Base-by-base conservation (phyloP, 2,329 filamentous ascomycete species). In the Colletotrichum lentis region DNA sequence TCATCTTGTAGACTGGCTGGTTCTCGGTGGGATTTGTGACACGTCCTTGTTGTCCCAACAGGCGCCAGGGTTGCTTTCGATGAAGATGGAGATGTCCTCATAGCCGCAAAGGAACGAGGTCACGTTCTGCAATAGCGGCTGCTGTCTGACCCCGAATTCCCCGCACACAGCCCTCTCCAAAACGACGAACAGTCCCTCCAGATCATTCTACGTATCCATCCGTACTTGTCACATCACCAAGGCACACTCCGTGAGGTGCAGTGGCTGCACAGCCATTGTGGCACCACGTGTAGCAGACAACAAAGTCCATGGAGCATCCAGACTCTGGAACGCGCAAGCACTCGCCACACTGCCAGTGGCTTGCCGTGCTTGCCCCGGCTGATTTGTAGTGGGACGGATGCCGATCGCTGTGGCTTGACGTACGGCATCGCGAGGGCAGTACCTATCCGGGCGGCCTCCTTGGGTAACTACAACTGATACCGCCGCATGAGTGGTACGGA, bases 391-490 rank as follows among this genome's bases (percentile, higher is more conserved):
- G 18, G 7, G 24, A 10, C 27, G 27, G 27, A n/a, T 35, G 62
- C 46, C 55, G 65, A 65, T 68, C 54, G 44, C 43, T 69, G 67
- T 69, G 67, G 67, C 67, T 69, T 58, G 57, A 62, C 35, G 67
- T 20, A 57, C 8, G 31, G 43, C 55, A 49, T 50, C 27, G n/a
- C 14, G 37, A 39, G 50, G 43, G 56, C 24, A 31, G 27, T n/a
- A n/a, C n/a, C 24, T 31, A 16, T 41, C 55, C 39, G 49, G 62
- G 62, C 62, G 62, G 62, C 62, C 62, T 69, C 66, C 37, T 20
- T 37, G 46, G 20, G 65, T 56, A 54, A 54, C 12, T 65, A 50
- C 61, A 56, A 31, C 27, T 31, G 27, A 31, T 31, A 31, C 27
- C 27, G 27, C 27, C 27, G 27, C 27, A 7, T 8, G 8, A 31